Percentiles rank a stretch among this genome's conserved stretches.
Evolutionary conservation across 208 protist genomes (phyloP).

Genomic region (Trypanosoma brucei): DNA sequence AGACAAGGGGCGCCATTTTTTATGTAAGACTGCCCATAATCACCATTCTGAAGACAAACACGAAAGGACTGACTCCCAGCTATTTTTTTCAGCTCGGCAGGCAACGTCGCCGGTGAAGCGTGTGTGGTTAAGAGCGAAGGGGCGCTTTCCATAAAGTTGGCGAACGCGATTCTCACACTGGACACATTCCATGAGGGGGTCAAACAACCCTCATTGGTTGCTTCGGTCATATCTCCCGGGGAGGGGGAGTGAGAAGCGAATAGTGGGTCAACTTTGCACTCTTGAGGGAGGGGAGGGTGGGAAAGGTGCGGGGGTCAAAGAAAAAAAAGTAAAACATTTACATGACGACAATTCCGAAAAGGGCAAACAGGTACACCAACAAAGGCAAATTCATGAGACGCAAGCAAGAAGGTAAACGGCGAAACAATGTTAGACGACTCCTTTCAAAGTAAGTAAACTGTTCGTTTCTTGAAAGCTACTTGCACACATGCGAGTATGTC

Average conservation of each 20-base stretch:
- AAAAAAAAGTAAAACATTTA: no score
- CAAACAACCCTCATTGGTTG: not conserved
- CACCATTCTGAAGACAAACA: constrained; percentile 5
- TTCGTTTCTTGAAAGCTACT: no score
- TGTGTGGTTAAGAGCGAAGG: not conserved
- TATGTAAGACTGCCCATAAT: constrained; percentile 7
- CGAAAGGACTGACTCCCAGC: not conserved
- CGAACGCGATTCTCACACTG: not conserved
- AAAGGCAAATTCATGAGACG: no score
- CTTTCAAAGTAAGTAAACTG: no score
- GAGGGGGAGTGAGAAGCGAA: not conserved
- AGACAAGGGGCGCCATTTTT: constrained; percentile 18
- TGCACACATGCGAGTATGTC: no score
- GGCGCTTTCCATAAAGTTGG: constrained; percentile 8
- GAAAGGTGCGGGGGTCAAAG: no score
- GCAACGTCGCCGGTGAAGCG: constrained; percentile 1
- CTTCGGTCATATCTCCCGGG: not conserved
- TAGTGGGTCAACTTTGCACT: not conserved
- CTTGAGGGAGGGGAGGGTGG: not conserved
- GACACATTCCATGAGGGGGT: not conserved
- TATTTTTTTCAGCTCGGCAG: constrained; percentile 1
- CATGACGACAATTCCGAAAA: no score
- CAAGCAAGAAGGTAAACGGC: no score
- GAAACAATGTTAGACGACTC: no score
- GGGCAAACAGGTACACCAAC: no score